A percentile compares a stretch with the other conserved stretches of the same genome.
Evolutionary conservation across 176 grass and related monocot genomes (phyloP).

Genomic region (Eleusine coracana): DNA sequence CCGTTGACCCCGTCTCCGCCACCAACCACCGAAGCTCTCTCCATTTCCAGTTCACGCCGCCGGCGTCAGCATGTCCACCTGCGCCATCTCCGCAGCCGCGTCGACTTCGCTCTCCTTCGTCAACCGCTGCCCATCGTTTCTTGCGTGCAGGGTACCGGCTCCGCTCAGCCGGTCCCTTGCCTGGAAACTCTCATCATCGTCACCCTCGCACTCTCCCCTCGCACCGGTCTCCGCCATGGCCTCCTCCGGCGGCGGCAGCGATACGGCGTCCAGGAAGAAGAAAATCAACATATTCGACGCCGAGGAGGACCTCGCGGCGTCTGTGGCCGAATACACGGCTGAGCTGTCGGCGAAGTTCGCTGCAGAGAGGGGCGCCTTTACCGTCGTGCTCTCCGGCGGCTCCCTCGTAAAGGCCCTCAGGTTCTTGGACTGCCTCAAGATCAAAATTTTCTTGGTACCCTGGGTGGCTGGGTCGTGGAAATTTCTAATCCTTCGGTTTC

Average conservation of each 20-base stretch:
- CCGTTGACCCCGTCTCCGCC: no score
- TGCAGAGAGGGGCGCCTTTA: slow-evolving; percentile 71
- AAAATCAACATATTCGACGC: slow-evolving; percentile 54
- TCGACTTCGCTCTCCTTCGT: slow-evolving; percentile 17
- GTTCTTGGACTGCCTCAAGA: slow-evolving; percentile 11
- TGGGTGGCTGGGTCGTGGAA: background rate
- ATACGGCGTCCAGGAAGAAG: slow-evolving; percentile 43
- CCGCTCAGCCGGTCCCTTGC: background rate
- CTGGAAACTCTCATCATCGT: background rate
- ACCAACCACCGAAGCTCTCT: no score
- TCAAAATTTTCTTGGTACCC: background rate
- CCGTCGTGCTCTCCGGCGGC: slow-evolving; percentile 82
- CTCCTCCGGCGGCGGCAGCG: background rate
- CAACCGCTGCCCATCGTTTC: background rate
- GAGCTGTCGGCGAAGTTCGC: slow-evolving; percentile 71
- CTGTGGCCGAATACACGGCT: slow-evolving; percentile 62
- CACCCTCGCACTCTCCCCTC: background rate
- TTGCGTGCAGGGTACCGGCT: background rate
- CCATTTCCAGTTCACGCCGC: slow-evolving; percentile 18
- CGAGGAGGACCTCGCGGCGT: slow-evolving; percentile 62
- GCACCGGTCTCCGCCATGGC: slow-evolving; percentile 12
- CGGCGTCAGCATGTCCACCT: slow-evolving; percentile 25
- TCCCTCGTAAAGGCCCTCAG: slow-evolving; percentile 67
- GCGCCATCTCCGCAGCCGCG: slow-evolving; percentile 19
- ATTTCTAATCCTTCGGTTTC: background rate